Evolutionary conservation across 2,329 filamentous ascomycete species (phyloP).

Genomic region (Balansia obtecta): DNA sequence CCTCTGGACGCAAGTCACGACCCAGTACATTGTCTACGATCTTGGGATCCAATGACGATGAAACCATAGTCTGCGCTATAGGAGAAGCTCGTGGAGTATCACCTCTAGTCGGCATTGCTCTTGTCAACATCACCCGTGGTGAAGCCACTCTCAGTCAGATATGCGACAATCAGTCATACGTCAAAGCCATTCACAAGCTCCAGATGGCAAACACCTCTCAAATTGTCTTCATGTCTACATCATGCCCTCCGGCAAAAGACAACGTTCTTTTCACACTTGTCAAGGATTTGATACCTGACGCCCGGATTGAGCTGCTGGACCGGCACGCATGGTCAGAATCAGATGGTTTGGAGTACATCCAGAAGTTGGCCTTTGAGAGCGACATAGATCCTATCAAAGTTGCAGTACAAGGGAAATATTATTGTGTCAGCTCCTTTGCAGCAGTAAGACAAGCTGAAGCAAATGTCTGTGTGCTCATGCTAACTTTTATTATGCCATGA

Average conservation of each 20-base stretch:
- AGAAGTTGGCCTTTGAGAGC: slow-evolving; percentile 64
- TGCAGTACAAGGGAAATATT: slow-evolving; percentile 71
- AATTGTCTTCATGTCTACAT: slow-evolving; percentile 64
- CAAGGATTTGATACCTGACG: slow-evolving; percentile 38
- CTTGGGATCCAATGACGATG: slow-evolving; percentile 36
- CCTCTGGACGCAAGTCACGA: slow-evolving; percentile 33
- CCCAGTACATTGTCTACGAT: slow-evolving; percentile 23
- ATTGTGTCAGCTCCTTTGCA: slow-evolving; percentile 72
- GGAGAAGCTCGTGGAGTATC: slow-evolving; percentile 80
- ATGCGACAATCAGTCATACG: slow-evolving; percentile 84
- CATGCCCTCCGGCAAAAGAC: slow-evolving; percentile 49
- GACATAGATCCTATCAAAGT: slow-evolving; percentile 74
- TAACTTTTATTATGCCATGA: slow-evolving; percentile 49
- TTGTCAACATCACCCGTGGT: slow-evolving; percentile 75
- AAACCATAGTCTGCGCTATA: slow-evolving; percentile 77
- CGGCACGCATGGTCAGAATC: slow-evolving; percentile 76
- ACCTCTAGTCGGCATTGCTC: slow-evolving; percentile 72
- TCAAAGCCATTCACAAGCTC: slow-evolving; percentile 78
- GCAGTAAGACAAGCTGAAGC: slow-evolving; percentile 46
- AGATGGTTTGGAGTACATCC: slow-evolving; percentile 63
- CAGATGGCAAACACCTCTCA: slow-evolving; percentile 67
- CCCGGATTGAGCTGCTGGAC: slow-evolving; percentile 41
- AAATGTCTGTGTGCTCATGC: neutral
- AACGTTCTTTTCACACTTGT: slow-evolving; percentile 67
- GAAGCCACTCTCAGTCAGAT: slow-evolving; percentile 84